Evolutionary conservation across 352 stramenopile genomes (phyloP).

Genomic region (Pythium vanterpoolii): DNA sequence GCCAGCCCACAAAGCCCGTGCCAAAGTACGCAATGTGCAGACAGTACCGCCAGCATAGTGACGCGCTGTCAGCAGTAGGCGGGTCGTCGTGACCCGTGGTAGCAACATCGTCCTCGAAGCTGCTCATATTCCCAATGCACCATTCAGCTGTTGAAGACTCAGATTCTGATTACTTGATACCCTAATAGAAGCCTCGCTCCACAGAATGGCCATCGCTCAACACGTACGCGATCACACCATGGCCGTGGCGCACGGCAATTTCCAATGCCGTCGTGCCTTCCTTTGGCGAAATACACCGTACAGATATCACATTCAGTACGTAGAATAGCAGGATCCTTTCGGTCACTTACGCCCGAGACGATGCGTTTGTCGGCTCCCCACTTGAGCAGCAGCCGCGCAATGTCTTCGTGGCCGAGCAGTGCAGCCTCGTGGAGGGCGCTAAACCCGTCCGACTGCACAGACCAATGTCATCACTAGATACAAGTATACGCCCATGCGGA

Average conservation of each 20-base stretch:
- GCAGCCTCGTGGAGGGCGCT: slow-evolving; percentile 66
- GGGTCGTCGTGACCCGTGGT: not conserved
- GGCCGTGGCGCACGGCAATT: slow-evolving; percentile 61
- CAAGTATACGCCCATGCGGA: not conserved
- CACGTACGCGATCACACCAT: slow-evolving; percentile 58
- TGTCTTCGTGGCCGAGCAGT: slow-evolving; percentile 57
- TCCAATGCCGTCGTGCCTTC: slow-evolving; percentile 64
- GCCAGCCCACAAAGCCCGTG: slow-evolving; percentile 75
- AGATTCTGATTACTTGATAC: slow-evolving; percentile 4
- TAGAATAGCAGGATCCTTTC: not conserved
- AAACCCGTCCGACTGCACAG: slow-evolving; percentile 54
- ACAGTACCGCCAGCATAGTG: slow-evolving; percentile 38
- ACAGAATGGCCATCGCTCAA: slow-evolving; percentile 50
- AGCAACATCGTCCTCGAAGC: slow-evolving; percentile 5
- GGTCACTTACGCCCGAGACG: slow-evolving; percentile 36
- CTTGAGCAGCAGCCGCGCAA: slow-evolving; percentile 51
- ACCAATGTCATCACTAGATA: not conserved
- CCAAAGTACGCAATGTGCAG: slow-evolving; percentile 80
- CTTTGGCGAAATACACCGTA: slow-evolving; percentile 26
- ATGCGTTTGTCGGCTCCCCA: slow-evolving; percentile 55
- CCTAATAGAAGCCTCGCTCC: slow-evolving; percentile 59
- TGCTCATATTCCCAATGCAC: slow-evolving; percentile 9
- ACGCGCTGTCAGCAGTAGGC: not conserved
- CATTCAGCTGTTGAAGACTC: slow-evolving; percentile 4
- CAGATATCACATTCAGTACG: not conserved